Conservation (phyloP, 2,329 filamentous ascomycete species). For the Curvularia lunata region DNA sequence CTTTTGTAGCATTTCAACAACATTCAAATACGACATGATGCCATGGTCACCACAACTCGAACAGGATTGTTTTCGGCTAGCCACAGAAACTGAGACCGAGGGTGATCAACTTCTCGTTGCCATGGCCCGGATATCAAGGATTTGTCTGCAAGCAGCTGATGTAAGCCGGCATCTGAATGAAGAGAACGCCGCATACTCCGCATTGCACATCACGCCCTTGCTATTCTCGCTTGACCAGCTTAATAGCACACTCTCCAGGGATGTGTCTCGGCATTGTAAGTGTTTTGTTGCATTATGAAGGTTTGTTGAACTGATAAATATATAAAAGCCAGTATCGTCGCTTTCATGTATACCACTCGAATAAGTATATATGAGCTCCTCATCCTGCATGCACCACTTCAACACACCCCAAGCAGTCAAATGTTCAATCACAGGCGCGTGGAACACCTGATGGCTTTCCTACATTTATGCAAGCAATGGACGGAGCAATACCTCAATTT, state of each 20-base stretch:
- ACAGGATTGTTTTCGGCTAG: slow-evolving; percentile 59
- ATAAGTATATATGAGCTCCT: slow-evolving; percentile 25
- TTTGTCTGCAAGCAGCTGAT: slow-evolving; percentile 26
- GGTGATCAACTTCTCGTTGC: slow-evolving; percentile 59
- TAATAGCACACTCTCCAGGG: slow-evolving; percentile 10
- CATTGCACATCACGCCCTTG: slow-evolving; percentile 24
- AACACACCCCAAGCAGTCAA: neutral
- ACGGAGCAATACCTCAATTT: slow-evolving; percentile 15
- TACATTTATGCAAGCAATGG: slow-evolving; percentile 22
- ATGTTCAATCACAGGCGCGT: slow-evolving; percentile 20
- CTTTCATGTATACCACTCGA: slow-evolving; percentile 22
- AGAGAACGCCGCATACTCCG: slow-evolving; percentile 11
- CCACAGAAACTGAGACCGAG: slow-evolving; percentile 54
- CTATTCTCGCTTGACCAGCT: slow-evolving; percentile 18
- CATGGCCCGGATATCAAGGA: slow-evolving; percentile 46
- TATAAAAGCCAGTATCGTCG: slow-evolving; percentile 16
- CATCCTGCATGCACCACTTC: slow-evolving; percentile 6
- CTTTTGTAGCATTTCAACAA: slow-evolving; percentile 26
- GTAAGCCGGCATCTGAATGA: slow-evolving; percentile 26
- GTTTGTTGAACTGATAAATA: neutral
- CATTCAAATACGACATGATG: slow-evolving; percentile 53
- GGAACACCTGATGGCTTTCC: slow-evolving; percentile 19
- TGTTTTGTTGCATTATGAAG: neutral
- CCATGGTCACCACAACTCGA: slow-evolving; percentile 66
- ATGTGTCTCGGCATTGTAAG: slow-evolving; percentile 24